These are phyloP conservation scores for Naganishia liquefaciens DNA, from an alignment of 1,284 basidiomycete genomes.

Conservation along the genomic window DNA sequence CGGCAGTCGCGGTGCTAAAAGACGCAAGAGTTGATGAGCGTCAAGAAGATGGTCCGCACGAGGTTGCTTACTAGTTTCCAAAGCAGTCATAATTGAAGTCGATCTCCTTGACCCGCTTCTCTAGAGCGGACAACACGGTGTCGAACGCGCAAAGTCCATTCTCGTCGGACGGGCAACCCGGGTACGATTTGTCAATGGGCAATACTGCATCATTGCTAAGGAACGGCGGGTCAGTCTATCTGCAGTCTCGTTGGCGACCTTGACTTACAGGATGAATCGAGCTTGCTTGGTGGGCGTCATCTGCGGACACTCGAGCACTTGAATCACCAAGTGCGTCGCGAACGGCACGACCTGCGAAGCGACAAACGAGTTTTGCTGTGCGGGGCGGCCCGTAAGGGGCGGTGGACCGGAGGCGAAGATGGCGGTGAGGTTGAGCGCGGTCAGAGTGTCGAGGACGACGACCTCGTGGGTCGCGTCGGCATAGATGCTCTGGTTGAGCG, in stretches of 20 bases:
- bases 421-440: slow-evolving; percentile 68
- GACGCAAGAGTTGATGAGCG: slow-evolving; percentile 33
- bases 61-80: slow-evolving; percentile 65
- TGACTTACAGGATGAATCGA: slow-evolving; percentile 47
- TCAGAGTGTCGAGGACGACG: slow-evolving; percentile 73
- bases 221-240: no score
- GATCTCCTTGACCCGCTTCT: slow-evolving; percentile 66
- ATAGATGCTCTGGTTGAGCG: slow-evolving; percentile 74
- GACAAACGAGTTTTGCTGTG: slow-evolving; percentile 60
- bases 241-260: not conserved
- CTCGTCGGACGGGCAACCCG: slow-evolving; percentile 65
- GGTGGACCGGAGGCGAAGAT: slow-evolving; percentile 42
- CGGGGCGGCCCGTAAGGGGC: slow-evolving; percentile 30
- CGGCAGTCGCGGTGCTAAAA: slow-evolving; percentile 18
- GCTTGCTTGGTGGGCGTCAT: slow-evolving; percentile 47
- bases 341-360: slow-evolving; percentile 72
- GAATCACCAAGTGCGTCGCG: slow-evolving; percentile 58
- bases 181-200: slow-evolving; percentile 69
- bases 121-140: slow-evolving; percentile 70
- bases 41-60: not conserved
- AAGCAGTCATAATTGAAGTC: slow-evolving; percentile 76
- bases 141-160: slow-evolving; percentile 79
- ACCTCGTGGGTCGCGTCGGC: slow-evolving; percentile 57
- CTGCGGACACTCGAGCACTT: slow-evolving; percentile 47
- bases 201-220: slow-evolving; percentile 81